Evolutionary conservation across 2,329 filamentous ascomycete genomes (phyloP).

Genomic region (Chrysosporium queenslandicum): DNA sequence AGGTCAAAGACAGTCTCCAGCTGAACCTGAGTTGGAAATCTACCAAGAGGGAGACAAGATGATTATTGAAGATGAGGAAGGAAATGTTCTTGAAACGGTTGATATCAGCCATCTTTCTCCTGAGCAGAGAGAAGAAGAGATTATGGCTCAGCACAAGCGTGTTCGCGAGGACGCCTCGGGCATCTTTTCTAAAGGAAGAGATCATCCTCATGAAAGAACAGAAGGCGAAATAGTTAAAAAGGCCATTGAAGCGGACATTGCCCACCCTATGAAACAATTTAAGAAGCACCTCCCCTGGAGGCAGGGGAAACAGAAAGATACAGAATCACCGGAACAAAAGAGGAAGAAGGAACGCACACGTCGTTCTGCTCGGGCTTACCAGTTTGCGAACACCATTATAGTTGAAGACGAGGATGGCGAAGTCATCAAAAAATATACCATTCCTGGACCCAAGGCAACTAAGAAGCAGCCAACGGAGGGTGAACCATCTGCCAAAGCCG

Average conservation of each 20-base stretch:
- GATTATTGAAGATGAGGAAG: conserved; percentile 74
- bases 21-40: conserved; percentile 49
- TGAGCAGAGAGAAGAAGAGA: conserved; percentile 53
- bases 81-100: conserved; percentile 67
- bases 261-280: conserved; percentile 30
- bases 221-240: conserved; percentile 37
- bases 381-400: conserved; percentile 61
- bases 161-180: conserved; percentile 45
- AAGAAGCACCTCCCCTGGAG: conserved; percentile 39
- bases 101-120: conserved; percentile 39
- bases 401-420: conserved; percentile 60
- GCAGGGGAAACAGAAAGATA: conserved; percentile 29
- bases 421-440: conserved; percentile 59
- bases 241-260: conserved; percentile 25
- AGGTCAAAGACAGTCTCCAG: neutral
- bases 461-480: conserved; percentile 23
- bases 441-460: conserved; percentile 36
- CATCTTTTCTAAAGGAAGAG: conserved; percentile 39
- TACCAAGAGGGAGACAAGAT: conserved; percentile 73
- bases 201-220: conserved; percentile 35
- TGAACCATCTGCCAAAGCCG: conserved; percentile 25
- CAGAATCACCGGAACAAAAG: conserved; percentile 13
- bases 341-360: conserved; percentile 29
- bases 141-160: conserved; percentile 39
- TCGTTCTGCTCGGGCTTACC: conserved; percentile 55